Evolutionary conservation across 352 stramenopile species (phyloP).

Genomic region (Globisporangium acanthophoron): DNA sequence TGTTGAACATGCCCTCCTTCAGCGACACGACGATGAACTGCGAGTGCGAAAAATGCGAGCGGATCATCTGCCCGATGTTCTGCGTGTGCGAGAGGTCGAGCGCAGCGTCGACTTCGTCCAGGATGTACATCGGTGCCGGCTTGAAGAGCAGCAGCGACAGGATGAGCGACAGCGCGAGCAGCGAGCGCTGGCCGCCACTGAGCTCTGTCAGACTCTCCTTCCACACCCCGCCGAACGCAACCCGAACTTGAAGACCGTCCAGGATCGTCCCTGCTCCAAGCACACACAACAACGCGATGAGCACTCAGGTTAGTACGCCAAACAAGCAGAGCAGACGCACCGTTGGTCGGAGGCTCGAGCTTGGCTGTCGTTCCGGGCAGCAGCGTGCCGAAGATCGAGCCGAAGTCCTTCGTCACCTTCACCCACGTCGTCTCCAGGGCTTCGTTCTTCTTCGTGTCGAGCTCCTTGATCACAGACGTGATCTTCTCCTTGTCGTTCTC

Average conservation of each 20-base stretch:
- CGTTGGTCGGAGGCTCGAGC: conserved; percentile 94
- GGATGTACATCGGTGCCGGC: conserved; percentile 99
- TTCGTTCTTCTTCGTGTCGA: conserved; percentile 99
- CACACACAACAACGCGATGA: not conserved
- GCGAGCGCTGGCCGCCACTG: conserved; percentile 97
- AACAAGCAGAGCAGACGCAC: conserved; percentile 18
- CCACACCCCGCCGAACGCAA: conserved; percentile 98
- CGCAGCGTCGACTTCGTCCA: conserved; percentile 99
- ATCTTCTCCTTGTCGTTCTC: conserved; percentile 99
- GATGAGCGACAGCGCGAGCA: conserved; percentile 99
- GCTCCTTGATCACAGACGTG: conserved; percentile 97
- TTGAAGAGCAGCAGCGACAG: conserved; percentile 98
- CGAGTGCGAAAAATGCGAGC: conserved; percentile 98
- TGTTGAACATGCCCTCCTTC: conserved; percentile 99
- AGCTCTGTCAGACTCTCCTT: conserved; percentile 99
- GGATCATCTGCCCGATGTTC: conserved; percentile 99
- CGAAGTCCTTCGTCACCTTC: conserved; percentile 99
- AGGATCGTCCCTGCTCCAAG: conserved; percentile 66
- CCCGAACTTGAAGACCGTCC: conserved; percentile 97
- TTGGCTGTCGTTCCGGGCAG: conserved; percentile 96
- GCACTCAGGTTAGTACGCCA: not conserved
- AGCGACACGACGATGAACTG: conserved; percentile 99
- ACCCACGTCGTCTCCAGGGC: conserved; percentile 95
- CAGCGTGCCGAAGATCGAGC: conserved; percentile 98
- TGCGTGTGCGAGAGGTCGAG: conserved; percentile 99